Conservation (phyloP, 2,329 filamentous ascomycete species). For the Pyrenophora teres region DNA sequence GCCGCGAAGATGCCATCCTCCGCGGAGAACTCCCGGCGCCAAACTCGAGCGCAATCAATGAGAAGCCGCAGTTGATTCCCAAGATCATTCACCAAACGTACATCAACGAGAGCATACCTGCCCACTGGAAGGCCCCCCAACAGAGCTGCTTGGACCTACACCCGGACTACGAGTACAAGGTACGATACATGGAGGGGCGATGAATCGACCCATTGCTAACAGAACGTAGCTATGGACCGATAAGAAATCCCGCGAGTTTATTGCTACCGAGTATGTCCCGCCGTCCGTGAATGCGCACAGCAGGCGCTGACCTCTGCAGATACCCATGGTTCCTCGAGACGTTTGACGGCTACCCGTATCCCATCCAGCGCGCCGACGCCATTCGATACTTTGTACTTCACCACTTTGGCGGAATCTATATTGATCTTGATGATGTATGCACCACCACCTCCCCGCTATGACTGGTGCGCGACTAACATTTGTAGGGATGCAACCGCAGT, state of each 20-base stretch:
- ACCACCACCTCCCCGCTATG: background rate
- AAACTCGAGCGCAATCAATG: slow-evolving; percentile 63
- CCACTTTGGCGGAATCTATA: slow-evolving; percentile 79
- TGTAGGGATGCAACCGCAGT: slow-evolving; percentile 68
- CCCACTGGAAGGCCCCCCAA: slow-evolving; percentile 68
- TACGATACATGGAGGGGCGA: slow-evolving; percentile 42
- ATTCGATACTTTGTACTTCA: slow-evolving; percentile 80
- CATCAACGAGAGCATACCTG: slow-evolving; percentile 70
- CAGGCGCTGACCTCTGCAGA: slow-evolving; percentile 27
- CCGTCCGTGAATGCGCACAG: background rate
- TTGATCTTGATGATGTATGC: slow-evolving; percentile 73
- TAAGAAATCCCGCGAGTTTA: slow-evolving; percentile 70
- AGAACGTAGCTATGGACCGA: slow-evolving; percentile 73
- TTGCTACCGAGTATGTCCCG: slow-evolving; percentile 61
- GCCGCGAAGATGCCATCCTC: slow-evolving; percentile 68
- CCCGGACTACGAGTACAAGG: slow-evolving; percentile 74
- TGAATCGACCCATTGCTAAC: slow-evolving; percentile 13
- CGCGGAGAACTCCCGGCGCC: slow-evolving; percentile 68
- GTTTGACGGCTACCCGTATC: slow-evolving; percentile 74
- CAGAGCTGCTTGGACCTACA: slow-evolving; percentile 70
- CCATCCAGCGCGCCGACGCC: slow-evolving; percentile 77
- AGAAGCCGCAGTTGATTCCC: slow-evolving; percentile 66
- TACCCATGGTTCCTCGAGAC: slow-evolving; percentile 79
- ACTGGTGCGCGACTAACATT: slow-evolving; percentile 8
- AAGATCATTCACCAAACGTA: slow-evolving; percentile 82